Evolutionary conservation across 257 asterid species (phyloP), one percentile per base, ranked within the genome.

Genomic region (Solanum commersonii): DNA sequence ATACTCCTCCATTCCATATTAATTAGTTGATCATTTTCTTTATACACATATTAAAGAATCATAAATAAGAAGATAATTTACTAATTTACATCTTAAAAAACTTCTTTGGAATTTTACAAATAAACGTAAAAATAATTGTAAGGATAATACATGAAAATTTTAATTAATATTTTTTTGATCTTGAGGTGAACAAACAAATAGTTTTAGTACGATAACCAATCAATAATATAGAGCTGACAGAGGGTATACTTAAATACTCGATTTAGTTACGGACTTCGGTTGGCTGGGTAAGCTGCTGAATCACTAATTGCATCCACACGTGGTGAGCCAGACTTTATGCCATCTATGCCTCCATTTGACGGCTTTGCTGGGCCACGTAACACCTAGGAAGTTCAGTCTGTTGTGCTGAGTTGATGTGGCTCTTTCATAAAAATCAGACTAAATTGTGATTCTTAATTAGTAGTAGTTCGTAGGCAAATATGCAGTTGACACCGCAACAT

Each of bases 151-250:
- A 15, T 49, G 18, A 52, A 52, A 16, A 52, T 0, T 5, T 16
- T 52, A 16, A 52, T 16, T 6, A 16, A 5, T 52, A 0, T 5
- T 52, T 18, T 52, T 0, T 52, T 18, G 0, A 16, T 52, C 22
- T 52, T 52, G 2, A 52, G 23, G 12, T 63, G 1, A 44, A 56
- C 11, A 7, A 52, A 44, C 0, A 44, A 44, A 11, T 42, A 42
- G 0, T 44, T 44, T 42, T 42, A 42, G 2, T 42, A 42, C 0
- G 49, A 42, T 42, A 42, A 42, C 11, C 52, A 44, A 44, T 44
- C 2, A 44, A 44, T 12, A 44, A 4, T 44, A 44, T 4, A 44
- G 52, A 44, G 52, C 52, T 1, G 8, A 67, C 34, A 25, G 29
- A 25, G 35, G 7, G 8, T 67, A 67, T 25, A 12, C 20, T 25